Base-by-base conservation (phyloP, 345 rosid species). In the Excoecaria agallocha region DNA sequence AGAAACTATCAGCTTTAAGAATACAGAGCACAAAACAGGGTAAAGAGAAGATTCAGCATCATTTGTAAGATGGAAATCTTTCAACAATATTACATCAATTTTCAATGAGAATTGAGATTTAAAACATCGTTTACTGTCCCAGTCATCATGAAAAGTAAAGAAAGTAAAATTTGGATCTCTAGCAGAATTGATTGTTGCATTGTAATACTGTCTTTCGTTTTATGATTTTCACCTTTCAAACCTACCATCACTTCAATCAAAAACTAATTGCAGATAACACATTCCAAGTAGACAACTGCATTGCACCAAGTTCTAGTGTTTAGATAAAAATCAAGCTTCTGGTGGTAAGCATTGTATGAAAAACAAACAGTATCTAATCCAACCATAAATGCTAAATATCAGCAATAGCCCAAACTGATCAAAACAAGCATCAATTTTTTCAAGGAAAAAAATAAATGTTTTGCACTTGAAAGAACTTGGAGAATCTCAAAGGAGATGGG, bases 401-500 rank as follows among this genome's bases (percentile, higher is more conserved):
- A 25, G 16, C 22, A 45, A 64, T 6, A 45, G 17, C 22, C n/a
- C 35, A 50, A 16, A 30, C 37, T 16, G 66, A 57, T 52, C 15
- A 48, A 24, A 35, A 24, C 25, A 51, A 41, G 13, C 11, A 45
- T 10, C 57, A 20, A 17, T 3, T 59, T 9, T 59, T 11, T 43
- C 5, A 13, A 38, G 22, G 51, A 24, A 20, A 51, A 24, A n/a
- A 39, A 13, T 64, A 43, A 12, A 55, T 20, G 16, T 57, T 9
- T 48, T 13, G 48, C 66, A 90, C 94, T 92, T 90, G 92, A 73
- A 87, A 88, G 71, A 85, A 90, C 80, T 87, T 90, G 74, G 94
- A 90, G 78, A 82, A 85, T 74, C 94, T 87, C 72, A 90, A 69
- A 69, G 94, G 94, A 62, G 94, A 90, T 48, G 94, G 94, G 8